Evolutionary conservation across 495 filamentous ascomycete genomes (phyloP), one percentile per base, ranked within the genome.

Genomic region (Penicillium bovifimosum): DNA sequence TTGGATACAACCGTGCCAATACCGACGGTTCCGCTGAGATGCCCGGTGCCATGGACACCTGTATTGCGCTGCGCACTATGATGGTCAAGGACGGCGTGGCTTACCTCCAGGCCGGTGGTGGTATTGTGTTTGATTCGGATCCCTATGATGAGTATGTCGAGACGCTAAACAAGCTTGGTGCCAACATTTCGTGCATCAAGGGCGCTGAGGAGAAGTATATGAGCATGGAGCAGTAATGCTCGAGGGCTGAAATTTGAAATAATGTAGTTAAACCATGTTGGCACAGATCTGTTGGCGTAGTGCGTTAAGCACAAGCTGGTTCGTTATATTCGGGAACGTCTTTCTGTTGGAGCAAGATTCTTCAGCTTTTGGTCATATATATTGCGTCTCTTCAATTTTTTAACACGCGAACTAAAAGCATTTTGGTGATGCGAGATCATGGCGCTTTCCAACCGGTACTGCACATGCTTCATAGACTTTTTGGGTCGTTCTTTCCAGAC

Each of bases 11-110:
- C 53, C 75, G 67, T 26, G 63, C 68, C 50, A 66, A 59, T 33
- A 33, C 45, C 2, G 69, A 76, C 28, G 73, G 73, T 1, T 61
- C 71, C 24, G 62, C 54, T 10, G 70, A 67, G 59, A 60, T 61
- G 44, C 84, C 91, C 48, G 93, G 95, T 8, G 90, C 88, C 10
- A 97, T 98, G 93, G 93, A 98, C 66, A 96, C 92, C 2, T 96
- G 91, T 67, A 98, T 98, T 70, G 93, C 93, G n/a, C 75, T 98
- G 52, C 80, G 93, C 34, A 98, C 93, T 8, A 98, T 98, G 93
- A 59, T 96, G 64, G 78, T 93, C 40, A 97, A 97, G 74, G 86
- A 95, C 50, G 87, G 86, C 0, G 76, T 91, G 34, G 92, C 90
- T 17, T 97, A 95, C 70, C 76, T 98, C 34, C 95, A 97, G 65